A percentile compares a stretch with the other conserved stretches of the same genome.
phyloP scores from a whole-genome alignment of 306 rosid species.

The Amphicarpaea edgeworthii region DNA sequence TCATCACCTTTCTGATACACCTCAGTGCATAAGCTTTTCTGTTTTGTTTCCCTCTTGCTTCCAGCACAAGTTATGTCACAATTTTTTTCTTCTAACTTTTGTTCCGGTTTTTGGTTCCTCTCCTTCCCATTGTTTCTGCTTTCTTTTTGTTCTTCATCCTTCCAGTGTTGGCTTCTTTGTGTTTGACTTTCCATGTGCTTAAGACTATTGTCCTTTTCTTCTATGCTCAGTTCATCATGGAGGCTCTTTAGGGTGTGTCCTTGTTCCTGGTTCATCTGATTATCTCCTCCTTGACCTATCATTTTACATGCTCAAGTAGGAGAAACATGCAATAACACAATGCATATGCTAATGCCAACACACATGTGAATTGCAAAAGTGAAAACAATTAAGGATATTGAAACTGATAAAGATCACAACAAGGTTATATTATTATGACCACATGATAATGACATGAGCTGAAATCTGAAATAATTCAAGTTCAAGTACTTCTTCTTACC shows the following conservation, averaged over 20 bases:
- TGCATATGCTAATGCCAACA: not conserved
- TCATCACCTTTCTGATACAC: constrained; percentile 29
- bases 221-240: constrained; percentile 23
- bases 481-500: no score
- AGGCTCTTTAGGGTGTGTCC: constrained; percentile 33
- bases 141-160: not conserved
- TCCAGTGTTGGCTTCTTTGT: not conserved
- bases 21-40: not conserved
- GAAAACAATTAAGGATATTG: not conserved
- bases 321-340: constrained; percentile 36
- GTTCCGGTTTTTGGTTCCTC: not conserved
- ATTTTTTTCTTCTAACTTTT: not conserved
- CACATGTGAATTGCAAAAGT: constrained; percentile 6
- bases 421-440: constrained; percentile 2
- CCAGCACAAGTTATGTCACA: not conserved
- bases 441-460: not conserved
- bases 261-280: constrained; percentile 19
- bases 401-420: not conserved
- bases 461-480: constrained; percentile 3
- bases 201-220: not conserved
- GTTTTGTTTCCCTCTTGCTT: constrained; percentile 1
- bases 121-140: not conserved
- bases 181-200: not conserved
- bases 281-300: constrained; percentile 28
- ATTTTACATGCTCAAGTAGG: constrained; percentile 1